phyloP scores from a whole-genome alignment of 805 yeast genomes.

The Kurtzmaniella cleridarum region DNA sequence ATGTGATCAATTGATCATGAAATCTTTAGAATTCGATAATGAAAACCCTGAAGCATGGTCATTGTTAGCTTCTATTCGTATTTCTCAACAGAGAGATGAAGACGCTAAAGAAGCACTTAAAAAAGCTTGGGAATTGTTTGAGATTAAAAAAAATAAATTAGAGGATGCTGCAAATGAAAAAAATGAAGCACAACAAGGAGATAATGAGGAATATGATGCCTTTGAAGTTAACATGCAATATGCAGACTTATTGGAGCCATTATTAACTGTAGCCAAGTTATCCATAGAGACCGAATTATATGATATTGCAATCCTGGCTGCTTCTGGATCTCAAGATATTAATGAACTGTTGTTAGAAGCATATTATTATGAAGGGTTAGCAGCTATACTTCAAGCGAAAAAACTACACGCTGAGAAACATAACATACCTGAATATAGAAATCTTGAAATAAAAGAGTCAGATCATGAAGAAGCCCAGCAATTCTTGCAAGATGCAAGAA shows the following conservation, averaged over 20 bases:
- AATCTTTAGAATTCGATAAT: conserved; percentile 56
- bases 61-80: conserved; percentile 77
- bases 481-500: conserved; percentile 34
- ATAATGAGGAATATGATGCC: conserved; percentile 29
- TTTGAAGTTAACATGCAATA: conserved; percentile 47
- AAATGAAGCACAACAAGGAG: conserved; percentile 4
- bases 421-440: conserved; percentile 35
- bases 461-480: conserved; percentile 22
- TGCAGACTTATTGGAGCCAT: conserved; percentile 66
- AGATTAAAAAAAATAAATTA: conserved; percentile 41
- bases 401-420: conserved; percentile 20
- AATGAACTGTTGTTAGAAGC: conserved; percentile 83
- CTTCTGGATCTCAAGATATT: conserved; percentile 62
- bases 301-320: conserved; percentile 63
- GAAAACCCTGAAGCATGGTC: conserved; percentile 77
- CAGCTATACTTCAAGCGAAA: conserved; percentile 47
- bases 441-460: conserved; percentile 21
- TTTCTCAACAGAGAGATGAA: conserved; percentile 70
- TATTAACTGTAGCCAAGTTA: conserved; percentile 66
- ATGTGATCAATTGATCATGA: conserved; percentile 68
- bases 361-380: conserved; percentile 78
- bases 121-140: conserved; percentile 70
- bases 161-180: conserved; percentile 34
- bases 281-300: conserved; percentile 72
- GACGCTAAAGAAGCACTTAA: conserved; percentile 69